Conservation (phyloP, 208 protist species). For the Phytomonas sp. region DNA sequence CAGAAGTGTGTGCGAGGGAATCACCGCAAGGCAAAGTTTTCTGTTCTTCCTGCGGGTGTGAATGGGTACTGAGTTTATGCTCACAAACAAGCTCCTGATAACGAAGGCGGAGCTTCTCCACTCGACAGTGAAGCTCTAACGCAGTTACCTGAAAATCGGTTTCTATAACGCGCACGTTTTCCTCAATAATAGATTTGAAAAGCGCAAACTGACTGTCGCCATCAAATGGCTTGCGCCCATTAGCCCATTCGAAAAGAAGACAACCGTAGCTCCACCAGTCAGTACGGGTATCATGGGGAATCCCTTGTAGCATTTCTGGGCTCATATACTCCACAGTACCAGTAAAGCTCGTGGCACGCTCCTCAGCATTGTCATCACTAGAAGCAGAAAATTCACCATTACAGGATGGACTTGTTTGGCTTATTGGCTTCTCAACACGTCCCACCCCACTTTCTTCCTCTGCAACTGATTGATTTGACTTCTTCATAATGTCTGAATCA, state of each 20-base stretch:
- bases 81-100: conserved; percentile 30
- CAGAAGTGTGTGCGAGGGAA: background rate
- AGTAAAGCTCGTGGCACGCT: conserved; percentile 79
- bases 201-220: conserved; percentile 49
- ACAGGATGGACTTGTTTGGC: background rate
- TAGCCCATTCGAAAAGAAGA: conserved; percentile 93
- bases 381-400: background rate
- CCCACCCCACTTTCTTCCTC: background rate
- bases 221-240: conserved; percentile 80
- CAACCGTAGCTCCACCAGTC: conserved; percentile 96
- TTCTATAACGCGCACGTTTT: conserved; percentile 39
- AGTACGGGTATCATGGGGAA: conserved; percentile 81
- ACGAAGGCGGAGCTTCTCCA: conserved; percentile 54
- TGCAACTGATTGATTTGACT: background rate
- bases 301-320: conserved; percentile 85
- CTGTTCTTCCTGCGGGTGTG: background rate
- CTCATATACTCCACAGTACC: conserved; percentile 94
- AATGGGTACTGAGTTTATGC: background rate
- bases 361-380: conserved; percentile 1
- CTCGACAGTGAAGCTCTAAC: conserved; percentile 61
- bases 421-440: background rate
- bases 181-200: conserved; percentile 68
- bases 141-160: conserved; percentile 62
- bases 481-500: background rate
- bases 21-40: background rate